Base-by-base conservation (phyloP, 768 basidiomycete species). In the Cystobasidium tubakii region DNA sequence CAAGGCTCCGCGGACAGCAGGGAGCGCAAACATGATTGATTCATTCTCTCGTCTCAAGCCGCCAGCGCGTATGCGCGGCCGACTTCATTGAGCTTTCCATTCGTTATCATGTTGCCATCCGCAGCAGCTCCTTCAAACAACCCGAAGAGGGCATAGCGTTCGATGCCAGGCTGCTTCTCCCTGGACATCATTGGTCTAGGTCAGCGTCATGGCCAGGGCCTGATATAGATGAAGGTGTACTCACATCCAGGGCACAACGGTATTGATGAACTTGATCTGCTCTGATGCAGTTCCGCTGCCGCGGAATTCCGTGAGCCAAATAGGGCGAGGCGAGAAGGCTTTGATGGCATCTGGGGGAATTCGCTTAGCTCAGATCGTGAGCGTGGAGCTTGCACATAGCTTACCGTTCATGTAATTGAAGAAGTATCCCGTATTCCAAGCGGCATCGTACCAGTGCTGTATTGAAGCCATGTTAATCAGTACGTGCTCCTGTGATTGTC, bases 121-220 rank as follows among this genome's bases (percentile, higher is more conserved):
- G 67, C 67, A 6, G 62, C 69, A 31, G 23, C 50, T 15, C 67
- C 74, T 33, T 60, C 44, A 31, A 43, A 62, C 71, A 53, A 23
- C 57, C 75, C 75, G 31, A 77, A 77, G 6, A 73, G 54, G 23
- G 76, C 76, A 54, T 74, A 77, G 0, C 74, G 72, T 72, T 75
- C 62, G 23, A 77, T 77, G n/a, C 19, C 73, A 12, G 54, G 1
- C 42, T 63, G 57, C 4, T 70, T 71, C 23, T 71, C 39, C 53
- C 69, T 71, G 25, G 21, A 23, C 13, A 50, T 10, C 53, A 31
- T 4, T 25, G 9, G 46, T 23, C 50, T 66, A 43, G 34, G 13
- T 54, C 66, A 50, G 34, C n/a, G 66, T 3, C 21, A 42, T 42
- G 33, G 15, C 65, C n/a, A n/a, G n/a, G n/a, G n/a, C n/a, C n/a